Base-by-base conservation (phyloP, 352 stramenopile species). In the Peronospora farinosa region DNA sequence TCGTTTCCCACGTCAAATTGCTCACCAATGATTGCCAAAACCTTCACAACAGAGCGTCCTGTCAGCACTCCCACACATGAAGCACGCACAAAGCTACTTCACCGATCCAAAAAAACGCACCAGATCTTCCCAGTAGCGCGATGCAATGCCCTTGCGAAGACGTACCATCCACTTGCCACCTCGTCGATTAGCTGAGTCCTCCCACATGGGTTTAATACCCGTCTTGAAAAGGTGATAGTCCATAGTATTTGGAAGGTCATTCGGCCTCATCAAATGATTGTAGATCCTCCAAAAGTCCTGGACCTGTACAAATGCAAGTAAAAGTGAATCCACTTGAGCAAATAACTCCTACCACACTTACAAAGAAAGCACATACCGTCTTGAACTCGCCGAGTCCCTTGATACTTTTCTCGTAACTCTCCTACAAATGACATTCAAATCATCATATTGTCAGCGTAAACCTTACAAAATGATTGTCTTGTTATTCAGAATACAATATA, bases 1-100 rank as follows among this genome's bases (percentile, higher is more conserved):
- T 97, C 90, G 47, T 96, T 94, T 21, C 86, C 90, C 7, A 96
- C 85, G 66, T 97, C 89, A 45, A 97, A 97, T 59, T 97, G 89
- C 61, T 97, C 90, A 38, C 90, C 90, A 41, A 97, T 83, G 42
- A 97, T 95, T 23, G 88, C 90, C 21, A 97, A 56, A 31, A 96
- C 79, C 78, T 88, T 25, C 5, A 50, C 5, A 30, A 53, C 36
- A 15, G 32, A 9, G 36, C 19, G 13, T n/a, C 17, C 30, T 31
- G 16, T 65, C 33, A 65, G 12, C 10, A 10, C 5, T 28, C 32
- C 35, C 11, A 25, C 17, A 47, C 27, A 6, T 32, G 10, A 32
- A 32, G 10, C 28, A 32, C 12, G 10, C 28, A 32, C 1, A 9
- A 37, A 37, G 10, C 12, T 5, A 37, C 31, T 16, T 7, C 3